phyloP scores from a whole-genome alignment of 345 rosid species.

The Bruguiera sexangula region DNA sequence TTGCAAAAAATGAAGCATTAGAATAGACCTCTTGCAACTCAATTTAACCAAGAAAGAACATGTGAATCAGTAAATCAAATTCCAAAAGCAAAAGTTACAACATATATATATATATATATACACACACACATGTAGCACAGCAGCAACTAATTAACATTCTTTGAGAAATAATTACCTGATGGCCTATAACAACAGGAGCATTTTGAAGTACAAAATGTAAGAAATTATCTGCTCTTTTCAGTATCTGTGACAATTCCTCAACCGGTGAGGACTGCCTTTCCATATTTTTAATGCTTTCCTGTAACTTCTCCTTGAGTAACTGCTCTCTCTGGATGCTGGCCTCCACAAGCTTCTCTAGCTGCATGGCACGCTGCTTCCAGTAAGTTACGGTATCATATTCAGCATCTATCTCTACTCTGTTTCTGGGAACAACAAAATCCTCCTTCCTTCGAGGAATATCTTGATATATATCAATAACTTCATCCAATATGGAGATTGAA shows the following conservation, averaged over 20 bases:
- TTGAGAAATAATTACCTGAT: constrained; percentile 52
- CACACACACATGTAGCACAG: background rate
- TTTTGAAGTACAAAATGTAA: constrained; percentile 86
- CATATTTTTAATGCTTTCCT: constrained; percentile 59
- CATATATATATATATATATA: too few species aligned
- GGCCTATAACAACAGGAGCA: constrained; percentile 93
- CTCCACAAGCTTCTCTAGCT: constrained; percentile 65
- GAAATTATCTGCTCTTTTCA: constrained; percentile 87
- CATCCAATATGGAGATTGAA: constrained; percentile 58
- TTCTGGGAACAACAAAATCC: constrained; percentile 44
- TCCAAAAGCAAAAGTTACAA: background rate
- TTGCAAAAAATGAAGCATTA: background rate
- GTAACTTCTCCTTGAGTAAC: constrained; percentile 55
- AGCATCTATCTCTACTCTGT: constrained; percentile 59
- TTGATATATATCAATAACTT: constrained; percentile 45
- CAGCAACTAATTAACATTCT: background rate
- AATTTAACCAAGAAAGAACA: too few species aligned
- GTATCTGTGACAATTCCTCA: constrained; percentile 79
- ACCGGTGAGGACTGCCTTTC: constrained; percentile 76
- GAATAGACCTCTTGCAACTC: too few species aligned
- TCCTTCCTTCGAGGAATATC: constrained; percentile 52
- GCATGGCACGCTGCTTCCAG: constrained; percentile 69
- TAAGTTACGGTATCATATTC: constrained; percentile 69
- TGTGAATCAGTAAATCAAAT: too few species aligned
- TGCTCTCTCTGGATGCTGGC: constrained; percentile 75